Percentiles rank a stretch among this genome's conserved stretches.
Evolutionary conservation across 345 rosid genomes (phyloP).

Genomic region (Eucalyptus marginata): DNA sequence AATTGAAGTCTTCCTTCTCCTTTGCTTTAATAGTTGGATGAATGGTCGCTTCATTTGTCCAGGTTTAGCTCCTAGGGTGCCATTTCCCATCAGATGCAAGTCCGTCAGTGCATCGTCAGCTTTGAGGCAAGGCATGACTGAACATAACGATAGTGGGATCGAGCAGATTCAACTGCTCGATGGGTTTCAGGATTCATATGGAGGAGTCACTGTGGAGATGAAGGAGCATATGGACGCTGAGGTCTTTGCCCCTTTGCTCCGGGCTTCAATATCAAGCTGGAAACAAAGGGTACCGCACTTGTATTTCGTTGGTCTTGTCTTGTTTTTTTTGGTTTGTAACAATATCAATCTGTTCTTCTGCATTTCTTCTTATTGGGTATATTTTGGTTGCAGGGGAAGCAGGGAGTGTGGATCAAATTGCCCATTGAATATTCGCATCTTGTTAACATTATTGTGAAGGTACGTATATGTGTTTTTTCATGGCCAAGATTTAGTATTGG

Average conservation of each 20-base stretch:
- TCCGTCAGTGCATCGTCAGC: background rate
- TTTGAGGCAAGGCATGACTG: background rate
- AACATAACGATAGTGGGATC: background rate
- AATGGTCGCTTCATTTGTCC: background rate
- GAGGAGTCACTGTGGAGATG: slow-evolving; percentile 39
- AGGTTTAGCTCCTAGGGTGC: background rate
- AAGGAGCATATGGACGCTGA: slow-evolving; percentile 25
- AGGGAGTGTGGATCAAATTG: slow-evolving; percentile 66
- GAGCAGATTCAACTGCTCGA: slow-evolving; percentile 11
- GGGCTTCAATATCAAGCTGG: slow-evolving; percentile 43
- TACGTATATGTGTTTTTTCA: background rate
- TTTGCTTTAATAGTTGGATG: background rate
- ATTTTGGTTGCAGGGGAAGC: slow-evolving; percentile 39
- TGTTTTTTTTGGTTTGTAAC: background rate
- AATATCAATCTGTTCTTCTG: background rate
- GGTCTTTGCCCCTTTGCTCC: slow-evolving; percentile 27
- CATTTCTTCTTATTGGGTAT: background rate
- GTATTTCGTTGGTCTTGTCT: background rate
- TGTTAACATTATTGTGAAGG: slow-evolving; percentile 39
- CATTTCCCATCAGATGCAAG: background rate
- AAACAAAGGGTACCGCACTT: slow-evolving; percentile 20
- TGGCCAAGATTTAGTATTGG: background rate
- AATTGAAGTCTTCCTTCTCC: background rate
- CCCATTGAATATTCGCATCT: slow-evolving; percentile 34
- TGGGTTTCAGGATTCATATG: slow-evolving; percentile 31